Evolutionary conservation across 345 rosid genomes (phyloP).

Genomic region (Garcia nutans): DNA sequence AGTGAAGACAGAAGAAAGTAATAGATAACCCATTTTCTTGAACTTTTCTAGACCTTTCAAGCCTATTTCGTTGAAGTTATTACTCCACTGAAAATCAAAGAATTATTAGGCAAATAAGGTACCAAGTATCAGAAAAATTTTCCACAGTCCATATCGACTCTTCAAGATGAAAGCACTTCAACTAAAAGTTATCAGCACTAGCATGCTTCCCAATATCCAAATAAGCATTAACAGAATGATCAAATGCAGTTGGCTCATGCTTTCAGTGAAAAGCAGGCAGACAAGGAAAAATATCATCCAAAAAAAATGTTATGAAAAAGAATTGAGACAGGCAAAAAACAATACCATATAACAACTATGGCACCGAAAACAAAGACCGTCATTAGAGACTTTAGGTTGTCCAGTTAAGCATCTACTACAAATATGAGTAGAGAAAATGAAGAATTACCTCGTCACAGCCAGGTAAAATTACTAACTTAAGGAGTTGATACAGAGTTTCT

Average conservation of each 20-base stretch:
- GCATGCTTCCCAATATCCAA: background rate
- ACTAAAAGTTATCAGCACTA: background rate
- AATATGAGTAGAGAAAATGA: conserved; percentile 2
- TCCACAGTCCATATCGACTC: background rate
- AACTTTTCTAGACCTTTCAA: too few relatives aligned
- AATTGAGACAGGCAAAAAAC: background rate
- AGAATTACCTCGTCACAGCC: conserved; percentile 63
- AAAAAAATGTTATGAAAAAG: background rate
- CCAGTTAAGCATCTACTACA: background rate
- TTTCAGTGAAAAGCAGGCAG: background rate
- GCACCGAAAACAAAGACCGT: background rate
- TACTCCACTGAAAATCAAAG: too few relatives aligned
- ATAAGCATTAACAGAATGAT: background rate
- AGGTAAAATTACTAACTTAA: conserved; percentile 60
- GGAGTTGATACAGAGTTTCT: conserved; percentile 56
- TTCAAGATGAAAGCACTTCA: background rate
- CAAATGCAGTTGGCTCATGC: background rate
- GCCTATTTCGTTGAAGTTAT: too few relatives aligned
- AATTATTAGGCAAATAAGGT: background rate
- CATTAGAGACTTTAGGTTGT: background rate
- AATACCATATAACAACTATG: background rate
- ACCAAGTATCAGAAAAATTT: background rate
- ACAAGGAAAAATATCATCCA: background rate
- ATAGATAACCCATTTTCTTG: too few relatives aligned
- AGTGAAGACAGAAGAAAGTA: too few relatives aligned